Percentiles rank a stretch among this genome's conserved stretches.
Conservation (phyloP, 208 protist genomes). For the Wallacemonas sp. region DNA sequence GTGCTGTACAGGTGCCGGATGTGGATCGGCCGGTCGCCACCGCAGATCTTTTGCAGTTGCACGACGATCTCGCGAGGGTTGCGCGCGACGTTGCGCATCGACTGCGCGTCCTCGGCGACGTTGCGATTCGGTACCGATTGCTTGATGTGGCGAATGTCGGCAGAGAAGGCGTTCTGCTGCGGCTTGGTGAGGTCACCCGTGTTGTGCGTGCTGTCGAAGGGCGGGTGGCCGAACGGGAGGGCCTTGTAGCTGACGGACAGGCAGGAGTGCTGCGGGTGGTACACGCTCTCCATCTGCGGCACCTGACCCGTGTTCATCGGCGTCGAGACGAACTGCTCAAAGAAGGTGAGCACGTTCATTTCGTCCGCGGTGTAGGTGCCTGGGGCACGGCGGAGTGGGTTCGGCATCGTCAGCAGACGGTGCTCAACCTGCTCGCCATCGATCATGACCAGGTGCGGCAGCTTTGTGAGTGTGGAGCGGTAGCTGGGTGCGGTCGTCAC, state of each 20-base stretch:
- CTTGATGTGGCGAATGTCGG: constrained; percentile 45
- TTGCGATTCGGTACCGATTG: constrained; percentile 62
- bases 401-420: constrained; percentile 56
- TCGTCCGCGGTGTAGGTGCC: constrained; percentile 20
- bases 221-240: constrained; percentile 55
- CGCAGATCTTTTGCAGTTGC: constrained; percentile 47
- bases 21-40: constrained; percentile 37
- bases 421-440: constrained; percentile 58
- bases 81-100: constrained; percentile 51
- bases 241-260: constrained; percentile 53
- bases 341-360: constrained; percentile 29
- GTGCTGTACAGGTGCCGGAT: constrained; percentile 56
- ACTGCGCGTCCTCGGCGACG: constrained; percentile 50
- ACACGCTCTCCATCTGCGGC: constrained; percentile 29
- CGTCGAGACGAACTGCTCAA: constrained; percentile 43
- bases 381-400: constrained; percentile 39
- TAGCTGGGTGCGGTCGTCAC: constrained; percentile 58
- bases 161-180: constrained; percentile 56
- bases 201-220: constrained; percentile 47
- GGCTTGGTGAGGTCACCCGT: constrained; percentile 42
- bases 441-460: constrained; percentile 64
- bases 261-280: constrained; percentile 19
- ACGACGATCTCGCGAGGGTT: constrained; percentile 45
- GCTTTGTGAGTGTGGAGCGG: constrained; percentile 13
- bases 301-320: constrained; percentile 29